Percentiles rank a stretch among this genome's conserved stretches.
These are phyloP conservation scores for Pseudogymnoascus sp. DNA, from an alignment of 2,329 filamentous ascomycete genomes.

Conservation along the genomic window DNA sequence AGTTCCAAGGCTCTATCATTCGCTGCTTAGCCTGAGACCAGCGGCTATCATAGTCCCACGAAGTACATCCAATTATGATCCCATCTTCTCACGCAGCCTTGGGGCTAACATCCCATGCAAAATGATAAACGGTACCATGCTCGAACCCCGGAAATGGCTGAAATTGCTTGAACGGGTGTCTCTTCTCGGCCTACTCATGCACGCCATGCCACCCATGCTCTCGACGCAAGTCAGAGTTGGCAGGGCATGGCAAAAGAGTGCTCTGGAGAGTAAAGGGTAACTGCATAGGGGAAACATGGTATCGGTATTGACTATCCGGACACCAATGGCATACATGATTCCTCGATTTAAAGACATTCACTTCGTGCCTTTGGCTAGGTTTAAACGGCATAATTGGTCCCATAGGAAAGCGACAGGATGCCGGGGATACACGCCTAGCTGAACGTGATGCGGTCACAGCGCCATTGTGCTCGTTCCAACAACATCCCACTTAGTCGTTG, in stretches of 20 bases:
- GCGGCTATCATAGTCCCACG: background rate
- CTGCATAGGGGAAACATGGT: background rate
- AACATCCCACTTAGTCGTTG: background rate
- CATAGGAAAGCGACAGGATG: constrained; percentile 1
- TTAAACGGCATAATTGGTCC: background rate
- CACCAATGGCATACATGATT: background rate
- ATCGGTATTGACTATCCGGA: background rate
- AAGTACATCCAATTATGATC: background rate
- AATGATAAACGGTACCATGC: background rate
- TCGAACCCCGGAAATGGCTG: background rate
- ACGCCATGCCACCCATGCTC: background rate
- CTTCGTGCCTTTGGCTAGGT: background rate
- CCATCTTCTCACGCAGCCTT: background rate
- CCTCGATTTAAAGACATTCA: background rate
- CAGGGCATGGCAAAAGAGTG: background rate
- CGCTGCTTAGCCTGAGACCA: background rate
- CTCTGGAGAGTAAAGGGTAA: background rate
- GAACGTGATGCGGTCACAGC: background rate
- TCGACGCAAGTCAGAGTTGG: background rate
- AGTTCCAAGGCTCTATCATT: background rate
- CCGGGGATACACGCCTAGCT: background rate
- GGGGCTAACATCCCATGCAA: background rate
- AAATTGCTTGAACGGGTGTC: background rate
- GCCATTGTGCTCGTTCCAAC: constrained; percentile 7
- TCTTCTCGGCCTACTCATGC: constrained; percentile 1